Percentiles rank a stretch among this genome's conserved stretches.
Evolutionary conservation across 2,329 filamentous ascomycete species (phyloP).

Genomic region (Sclerotinia nivalis): DNA sequence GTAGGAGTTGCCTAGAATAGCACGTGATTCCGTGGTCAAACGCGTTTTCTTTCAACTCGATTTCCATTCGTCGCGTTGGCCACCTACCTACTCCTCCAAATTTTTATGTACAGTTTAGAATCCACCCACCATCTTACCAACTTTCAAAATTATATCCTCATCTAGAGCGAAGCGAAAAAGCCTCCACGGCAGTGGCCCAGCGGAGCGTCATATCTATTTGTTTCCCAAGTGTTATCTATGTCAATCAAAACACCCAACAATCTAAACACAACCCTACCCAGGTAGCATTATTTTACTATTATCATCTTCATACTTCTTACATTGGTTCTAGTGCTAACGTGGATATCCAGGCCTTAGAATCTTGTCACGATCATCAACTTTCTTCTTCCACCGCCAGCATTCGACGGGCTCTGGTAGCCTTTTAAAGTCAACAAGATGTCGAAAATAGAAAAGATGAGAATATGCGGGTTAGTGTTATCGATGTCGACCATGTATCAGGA

Average conservation of each 20-base stretch:
- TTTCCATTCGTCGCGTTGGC: neutral
- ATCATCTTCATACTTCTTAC: no score
- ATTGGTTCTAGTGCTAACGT: neutral
- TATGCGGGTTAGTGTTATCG: conserved; percentile 60
- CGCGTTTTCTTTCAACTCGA: neutral
- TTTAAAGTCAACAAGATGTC: conserved; percentile 53
- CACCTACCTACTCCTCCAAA: neutral
- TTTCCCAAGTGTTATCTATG: neutral
- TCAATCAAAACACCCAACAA: neutral
- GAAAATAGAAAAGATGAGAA: conserved; percentile 85
- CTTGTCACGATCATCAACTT: neutral
- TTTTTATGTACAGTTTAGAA: neutral
- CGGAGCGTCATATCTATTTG: neutral
- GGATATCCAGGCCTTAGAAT: neutral
- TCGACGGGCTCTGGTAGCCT: neutral
- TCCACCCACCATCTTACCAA: neutral
- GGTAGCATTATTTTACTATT: neutral
- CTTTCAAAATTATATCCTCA: neutral
- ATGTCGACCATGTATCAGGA: neutral
- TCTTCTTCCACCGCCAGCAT: neutral
- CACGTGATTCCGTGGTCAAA: conserved; percentile 4
- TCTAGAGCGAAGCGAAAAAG: neutral
- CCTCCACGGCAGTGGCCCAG: conserved; percentile 4
- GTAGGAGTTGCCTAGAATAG: neutral
- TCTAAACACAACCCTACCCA: neutral